A percentile compares a stretch with the other conserved stretches of the same genome.
Evolutionary conservation across 2,329 filamentous ascomycete species (phyloP).

Genomic region (Aureobasidium sp.): DNA sequence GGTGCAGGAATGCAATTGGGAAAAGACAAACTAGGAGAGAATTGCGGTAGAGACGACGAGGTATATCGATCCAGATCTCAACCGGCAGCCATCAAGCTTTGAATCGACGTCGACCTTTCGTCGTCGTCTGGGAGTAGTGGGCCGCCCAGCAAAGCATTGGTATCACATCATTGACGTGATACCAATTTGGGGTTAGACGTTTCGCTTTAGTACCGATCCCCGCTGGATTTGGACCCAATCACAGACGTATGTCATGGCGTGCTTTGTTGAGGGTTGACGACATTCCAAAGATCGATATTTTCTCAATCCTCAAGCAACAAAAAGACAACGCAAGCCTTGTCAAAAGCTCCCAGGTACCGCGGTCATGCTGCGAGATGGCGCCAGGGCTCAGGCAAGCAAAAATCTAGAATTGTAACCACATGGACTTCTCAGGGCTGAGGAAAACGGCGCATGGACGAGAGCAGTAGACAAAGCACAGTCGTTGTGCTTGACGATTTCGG

Average conservation of each 20-base stretch:
- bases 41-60: not conserved
- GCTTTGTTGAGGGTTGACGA: constrained; percentile 13
- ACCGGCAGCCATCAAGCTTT: constrained; percentile 14
- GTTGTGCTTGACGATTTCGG: not conserved
- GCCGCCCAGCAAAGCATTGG: constrained; percentile 16
- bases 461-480: not conserved
- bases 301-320: not conserved
- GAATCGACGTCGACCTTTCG: constrained; percentile 1
- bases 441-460: not conserved
- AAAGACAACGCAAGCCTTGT: not conserved
- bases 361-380: not conserved
- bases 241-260: constrained; percentile 7
- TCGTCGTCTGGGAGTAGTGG: constrained; percentile 13
- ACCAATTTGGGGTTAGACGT: constrained; percentile 15
- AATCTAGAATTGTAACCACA: not conserved
- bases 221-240: constrained; percentile 6
- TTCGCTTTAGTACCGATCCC: constrained; percentile 8
- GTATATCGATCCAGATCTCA: constrained; percentile 12
- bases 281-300: constrained; percentile 8
- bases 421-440: not conserved
- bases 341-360: not conserved
- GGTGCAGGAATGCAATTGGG: constrained; percentile 3
- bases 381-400: not conserved
- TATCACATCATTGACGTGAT: constrained; percentile 19
- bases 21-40: not conserved